Base-by-base conservation (phyloP, 345 rosid genomes). In the Salix exigua region DNA sequence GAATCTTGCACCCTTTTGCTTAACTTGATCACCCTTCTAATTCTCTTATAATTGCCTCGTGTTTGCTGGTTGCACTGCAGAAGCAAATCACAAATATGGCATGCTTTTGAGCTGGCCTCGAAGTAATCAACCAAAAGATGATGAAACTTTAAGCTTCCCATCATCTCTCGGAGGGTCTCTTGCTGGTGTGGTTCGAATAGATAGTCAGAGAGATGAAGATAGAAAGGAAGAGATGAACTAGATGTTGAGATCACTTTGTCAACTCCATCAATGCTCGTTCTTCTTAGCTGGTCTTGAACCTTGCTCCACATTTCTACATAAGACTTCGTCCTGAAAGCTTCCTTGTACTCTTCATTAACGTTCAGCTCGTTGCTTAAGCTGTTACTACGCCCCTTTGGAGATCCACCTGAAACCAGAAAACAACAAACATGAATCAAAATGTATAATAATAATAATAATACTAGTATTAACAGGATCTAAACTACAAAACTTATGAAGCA, bases 321-420 rank as follows among this genome's bases (percentile, higher is more conserved):
- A 50, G 99, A 95, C 26, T 83, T 82, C 62, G 98, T 90, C 70
- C 96, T 88, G 73, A 95, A 89, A 70, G 93, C 97, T 86, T 88
- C 86, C 79, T 82, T 88, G 91, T 95, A 93, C 76, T 95, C 99
- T 68, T 91, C 93, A 70, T 85, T 86, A 19, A 95, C 89, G 75
- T 78, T 89, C 75, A 78, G 62, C 88, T 86, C 81, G 78, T 63
- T 80, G 37, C 82, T 72, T 72, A 84, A 83, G 91, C 80, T 80
- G 74, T 70, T 66, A 14, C n/a, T 64, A 37, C 14, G 5, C 80
- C 84, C 84, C 68, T 68, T 83, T 46, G 68, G 69, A 7, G 83
- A 81, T 77, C 78, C 66, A 17, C 87, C 96, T 89, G 85, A 77
- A 70, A 63, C 44, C 31, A 73, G 88, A 73, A 71, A 66, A 28